These are phyloP conservation scores for Apiotrichum laibachii DNA, from an alignment of 1,284 basidiomycete species.

Conservation along the genomic window DNA sequence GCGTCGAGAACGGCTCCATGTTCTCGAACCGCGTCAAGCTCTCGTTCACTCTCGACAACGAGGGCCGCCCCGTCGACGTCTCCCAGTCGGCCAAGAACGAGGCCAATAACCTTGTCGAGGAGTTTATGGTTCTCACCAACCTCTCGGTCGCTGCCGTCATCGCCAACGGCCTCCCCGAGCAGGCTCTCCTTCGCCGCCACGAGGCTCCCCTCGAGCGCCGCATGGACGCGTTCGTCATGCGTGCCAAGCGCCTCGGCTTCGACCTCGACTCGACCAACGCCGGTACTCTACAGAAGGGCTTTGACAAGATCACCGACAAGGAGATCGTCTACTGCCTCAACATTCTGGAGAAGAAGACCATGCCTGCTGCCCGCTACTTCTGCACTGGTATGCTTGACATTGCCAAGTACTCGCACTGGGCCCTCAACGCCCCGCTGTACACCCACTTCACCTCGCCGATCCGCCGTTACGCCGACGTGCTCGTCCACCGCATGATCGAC, in stretches of 20 bases:
- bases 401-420: constrained; percentile 93
- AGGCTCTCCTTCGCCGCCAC: constrained; percentile 89
- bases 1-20: constrained; percentile 79
- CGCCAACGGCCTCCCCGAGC: constrained; percentile 88
- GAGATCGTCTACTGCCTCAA: constrained; percentile 72
- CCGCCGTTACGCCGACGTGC: constrained; percentile 79
- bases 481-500: constrained; percentile 96
- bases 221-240: constrained; percentile 65
- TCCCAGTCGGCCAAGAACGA: constrained; percentile 63
- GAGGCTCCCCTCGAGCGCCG: constrained; percentile 89
- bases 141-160: constrained; percentile 86
- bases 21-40: constrained; percentile 70
- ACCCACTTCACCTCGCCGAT: constrained; percentile 97
- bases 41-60: constrained; percentile 75
- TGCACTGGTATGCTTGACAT: constrained; percentile 99
- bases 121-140: constrained; percentile 95
- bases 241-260: constrained; percentile 79
- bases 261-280: constrained; percentile 76
- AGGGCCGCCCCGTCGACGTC: constrained; percentile 80
- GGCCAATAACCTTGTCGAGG: constrained; percentile 81
- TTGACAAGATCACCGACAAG: constrained; percentile 69
- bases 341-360: constrained; percentile 80
- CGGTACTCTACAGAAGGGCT: constrained; percentile 77
- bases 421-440: constrained; percentile 86
- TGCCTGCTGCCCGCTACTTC: constrained; percentile 91